Conservation (phyloP, 345 rosid genomes). For the Lumnitzera racemosa region DNA sequence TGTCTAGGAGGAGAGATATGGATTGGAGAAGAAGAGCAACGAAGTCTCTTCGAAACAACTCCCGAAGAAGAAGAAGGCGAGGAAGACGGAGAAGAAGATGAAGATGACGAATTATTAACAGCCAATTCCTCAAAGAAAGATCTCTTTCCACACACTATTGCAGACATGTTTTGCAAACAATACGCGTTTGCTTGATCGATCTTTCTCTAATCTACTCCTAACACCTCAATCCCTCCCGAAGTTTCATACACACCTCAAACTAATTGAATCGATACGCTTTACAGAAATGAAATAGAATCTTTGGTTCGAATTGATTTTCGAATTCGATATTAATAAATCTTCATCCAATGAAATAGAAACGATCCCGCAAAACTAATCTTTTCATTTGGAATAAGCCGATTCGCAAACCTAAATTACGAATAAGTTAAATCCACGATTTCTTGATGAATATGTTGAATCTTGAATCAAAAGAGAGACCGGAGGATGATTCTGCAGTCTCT, state of each 20-base stretch:
- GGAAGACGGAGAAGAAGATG: constrained; percentile 15
- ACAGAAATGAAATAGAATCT: too few species aligned
- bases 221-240: background rate
- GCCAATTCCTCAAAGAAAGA: constrained; percentile 73
- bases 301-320: too few species aligned
- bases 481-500: too few species aligned
- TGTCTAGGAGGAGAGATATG: background rate
- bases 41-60: background rate
- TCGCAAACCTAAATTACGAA: too few species aligned
- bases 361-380: too few species aligned
- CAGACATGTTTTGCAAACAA: constrained; percentile 68
- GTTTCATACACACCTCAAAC: background rate
- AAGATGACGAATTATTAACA: constrained; percentile 36
- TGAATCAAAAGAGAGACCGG: too few species aligned
- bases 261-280: too few species aligned
- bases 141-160: constrained; percentile 90
- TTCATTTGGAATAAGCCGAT: too few species aligned
- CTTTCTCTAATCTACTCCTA: background rate
- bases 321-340: too few species aligned
- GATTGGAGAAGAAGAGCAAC: background rate
- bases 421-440: too few species aligned
- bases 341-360: too few species aligned
- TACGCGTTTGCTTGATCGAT: background rate
- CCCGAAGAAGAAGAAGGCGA: constrained; percentile 3
- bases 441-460: too few species aligned